Percentiles rank a stretch among this genome's conserved stretches.
phyloP scores from a whole-genome alignment of 345 rosid genomes.

The Eucalyptus cladocalyx region DNA sequence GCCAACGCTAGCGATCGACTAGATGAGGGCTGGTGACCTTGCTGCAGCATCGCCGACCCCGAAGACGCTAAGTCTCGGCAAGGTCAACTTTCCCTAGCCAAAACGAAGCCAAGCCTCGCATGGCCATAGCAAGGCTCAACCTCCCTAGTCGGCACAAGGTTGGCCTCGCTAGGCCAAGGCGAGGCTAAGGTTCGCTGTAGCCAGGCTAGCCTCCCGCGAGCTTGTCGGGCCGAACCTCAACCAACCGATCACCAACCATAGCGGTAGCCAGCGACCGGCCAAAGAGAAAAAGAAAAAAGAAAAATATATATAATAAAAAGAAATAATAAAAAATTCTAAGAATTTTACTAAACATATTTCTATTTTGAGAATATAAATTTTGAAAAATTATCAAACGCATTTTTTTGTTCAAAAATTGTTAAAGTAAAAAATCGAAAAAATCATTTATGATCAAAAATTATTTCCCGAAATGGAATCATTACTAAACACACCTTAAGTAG shows the following conservation, averaged over 20 bases:
- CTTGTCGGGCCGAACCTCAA: no score
- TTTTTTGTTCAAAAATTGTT: rapidly evolving
- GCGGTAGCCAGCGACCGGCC: rapidly evolving
- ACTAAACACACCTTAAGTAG: neutral
- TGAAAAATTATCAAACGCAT: no score
- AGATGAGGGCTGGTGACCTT: rapidly evolving
- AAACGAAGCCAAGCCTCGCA: rapidly evolving
- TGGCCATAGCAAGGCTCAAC: rapidly evolving
- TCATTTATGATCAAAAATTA: rapidly evolving
- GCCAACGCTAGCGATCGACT: rapidly evolving
- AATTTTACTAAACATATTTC: rapidly evolving
- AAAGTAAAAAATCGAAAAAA: rapidly evolving
- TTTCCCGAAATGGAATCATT: rapidly evolving
- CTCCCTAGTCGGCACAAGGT: rapidly evolving
- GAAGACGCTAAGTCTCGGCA: rapidly evolving
- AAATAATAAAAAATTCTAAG: no score
- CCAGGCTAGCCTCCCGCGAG: rapidly evolving
- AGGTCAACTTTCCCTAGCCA: no score
- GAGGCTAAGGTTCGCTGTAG: rapidly evolving
- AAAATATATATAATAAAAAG: no score
- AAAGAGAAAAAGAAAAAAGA: no score
- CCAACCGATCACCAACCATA: no score
- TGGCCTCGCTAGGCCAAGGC: rapidly evolving
- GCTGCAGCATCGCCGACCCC: rapidly evolving
- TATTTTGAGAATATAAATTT: rapidly evolving